Evolutionary conservation across 2,329 filamentous ascomycete species (phyloP).

Genomic region (Hymenoscyphus albidus): DNA sequence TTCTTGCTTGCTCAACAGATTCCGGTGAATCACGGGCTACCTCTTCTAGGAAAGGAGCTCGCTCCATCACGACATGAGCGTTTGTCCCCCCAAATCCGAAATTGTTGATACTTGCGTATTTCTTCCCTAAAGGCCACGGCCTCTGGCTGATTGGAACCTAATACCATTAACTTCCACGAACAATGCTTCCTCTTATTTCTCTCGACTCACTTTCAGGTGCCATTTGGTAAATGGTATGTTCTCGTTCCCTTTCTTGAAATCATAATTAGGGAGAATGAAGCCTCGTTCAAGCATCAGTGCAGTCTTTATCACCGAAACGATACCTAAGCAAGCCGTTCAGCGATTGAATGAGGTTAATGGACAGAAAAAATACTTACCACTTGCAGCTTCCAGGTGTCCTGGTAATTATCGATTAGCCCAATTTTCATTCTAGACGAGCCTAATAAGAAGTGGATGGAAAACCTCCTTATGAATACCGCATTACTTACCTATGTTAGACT

Average conservation of each 20-base stretch:
- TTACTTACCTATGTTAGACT: conserved; percentile 25
- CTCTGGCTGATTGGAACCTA: conserved; percentile 32
- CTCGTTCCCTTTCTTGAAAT: conserved; percentile 39
- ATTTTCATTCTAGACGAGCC: neutral
- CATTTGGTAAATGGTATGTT: conserved; percentile 37
- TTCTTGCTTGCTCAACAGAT: conserved; percentile 30
- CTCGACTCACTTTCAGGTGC: conserved; percentile 35
- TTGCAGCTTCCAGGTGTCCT: conserved; percentile 29
- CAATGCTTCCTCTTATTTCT: neutral
- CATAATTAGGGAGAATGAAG: conserved; percentile 30
- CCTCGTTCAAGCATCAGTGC: conserved; percentile 32
- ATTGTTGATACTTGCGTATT: conserved; percentile 42
- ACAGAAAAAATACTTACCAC: conserved; percentile 16
- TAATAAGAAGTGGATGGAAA: neutral
- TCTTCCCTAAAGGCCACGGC: conserved; percentile 37
- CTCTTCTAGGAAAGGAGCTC: conserved; percentile 28
- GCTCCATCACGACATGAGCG: conserved; percentile 39
- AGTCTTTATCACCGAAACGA: conserved; percentile 30
- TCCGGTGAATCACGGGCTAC: conserved; percentile 23
- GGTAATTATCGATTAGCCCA: neutral
- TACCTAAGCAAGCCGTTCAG: conserved; percentile 16
- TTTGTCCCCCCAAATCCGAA: conserved; percentile 39
- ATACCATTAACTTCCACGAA: conserved; percentile 8
- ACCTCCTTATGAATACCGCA: neutral
- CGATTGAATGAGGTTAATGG: neutral